Evolutionary conservation across 805 yeast genomes (phyloP).

Genomic region (Barnettozyma populi): DNA sequence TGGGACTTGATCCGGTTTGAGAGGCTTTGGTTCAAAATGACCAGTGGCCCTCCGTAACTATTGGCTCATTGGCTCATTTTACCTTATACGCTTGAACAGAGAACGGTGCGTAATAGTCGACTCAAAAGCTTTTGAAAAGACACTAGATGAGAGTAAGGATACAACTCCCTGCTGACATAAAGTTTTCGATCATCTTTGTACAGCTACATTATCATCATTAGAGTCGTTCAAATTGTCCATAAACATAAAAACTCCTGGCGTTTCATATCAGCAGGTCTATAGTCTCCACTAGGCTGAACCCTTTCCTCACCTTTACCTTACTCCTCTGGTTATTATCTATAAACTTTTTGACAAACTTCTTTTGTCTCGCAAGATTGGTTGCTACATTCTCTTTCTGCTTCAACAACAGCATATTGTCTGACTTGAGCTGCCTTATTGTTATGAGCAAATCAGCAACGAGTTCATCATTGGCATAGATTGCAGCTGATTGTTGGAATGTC

Average conservation of each 20-base stretch:
- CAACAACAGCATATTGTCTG: constrained; percentile 11
- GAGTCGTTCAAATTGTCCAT: background rate
- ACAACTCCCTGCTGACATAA: no score
- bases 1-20: no score
- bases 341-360: constrained; percentile 15
- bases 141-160: no score
- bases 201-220: background rate
- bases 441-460: constrained; percentile 16
- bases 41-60: no score
- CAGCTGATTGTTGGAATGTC: constrained; percentile 1
- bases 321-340: constrained; percentile 12
- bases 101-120: no score
- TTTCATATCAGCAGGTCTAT: constrained; percentile 19
- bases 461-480: constrained; percentile 9
- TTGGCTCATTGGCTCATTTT: no score
- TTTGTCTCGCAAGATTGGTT: constrained; percentile 12
- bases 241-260: background rate
- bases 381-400: constrained; percentile 12
- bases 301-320: constrained; percentile 17
- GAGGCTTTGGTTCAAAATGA: no score
- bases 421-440: constrained; percentile 17
- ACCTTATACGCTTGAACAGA: no score
- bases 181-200: no score
- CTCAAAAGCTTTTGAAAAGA: no score
- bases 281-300: constrained; percentile 16